Evolutionary conservation across 331 rosid genomes (phyloP).

Genomic region (Malus hybrid): DNA sequence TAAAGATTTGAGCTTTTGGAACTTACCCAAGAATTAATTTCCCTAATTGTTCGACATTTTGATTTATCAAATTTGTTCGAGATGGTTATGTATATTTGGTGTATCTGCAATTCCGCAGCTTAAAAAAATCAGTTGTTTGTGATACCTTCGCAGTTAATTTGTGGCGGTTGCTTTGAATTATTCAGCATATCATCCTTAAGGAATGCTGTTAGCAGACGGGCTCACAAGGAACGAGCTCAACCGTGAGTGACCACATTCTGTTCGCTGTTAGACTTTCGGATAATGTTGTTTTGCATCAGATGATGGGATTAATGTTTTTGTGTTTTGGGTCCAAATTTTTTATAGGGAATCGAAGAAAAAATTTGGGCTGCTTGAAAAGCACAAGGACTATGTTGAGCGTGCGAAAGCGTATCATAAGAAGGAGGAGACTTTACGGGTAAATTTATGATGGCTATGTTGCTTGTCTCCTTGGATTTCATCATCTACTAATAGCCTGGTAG

Average conservation of each 20-base stretch:
- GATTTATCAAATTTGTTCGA: neutral
- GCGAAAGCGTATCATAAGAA: no score
- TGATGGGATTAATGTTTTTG: neutral
- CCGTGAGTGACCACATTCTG: constrained; percentile 41
- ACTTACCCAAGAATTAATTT: neutral
- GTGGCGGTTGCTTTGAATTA: neutral
- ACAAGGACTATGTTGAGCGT: no score
- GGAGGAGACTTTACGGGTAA: constrained; percentile 58
- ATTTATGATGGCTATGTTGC: neutral
- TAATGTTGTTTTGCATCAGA: neutral
- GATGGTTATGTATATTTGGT: neutral
- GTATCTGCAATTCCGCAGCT: neutral
- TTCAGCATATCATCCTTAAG: constrained; percentile 57
- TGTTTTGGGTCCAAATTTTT: neutral
- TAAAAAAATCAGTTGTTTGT: neutral
- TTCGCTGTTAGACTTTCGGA: neutral
- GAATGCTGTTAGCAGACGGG: constrained; percentile 64
- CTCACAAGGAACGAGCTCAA: constrained; percentile 88
- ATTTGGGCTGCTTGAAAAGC: constrained; percentile 74
- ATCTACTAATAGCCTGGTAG: neutral
- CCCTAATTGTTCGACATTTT: neutral
- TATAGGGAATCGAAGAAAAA: constrained; percentile 53
- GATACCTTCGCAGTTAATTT: constrained; percentile 3
- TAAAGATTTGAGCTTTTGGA: neutral
- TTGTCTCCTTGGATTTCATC: neutral